phyloP scores from a whole-genome alignment of 2,329 filamentous ascomycete species.

The Clonostachys sp. region DNA sequence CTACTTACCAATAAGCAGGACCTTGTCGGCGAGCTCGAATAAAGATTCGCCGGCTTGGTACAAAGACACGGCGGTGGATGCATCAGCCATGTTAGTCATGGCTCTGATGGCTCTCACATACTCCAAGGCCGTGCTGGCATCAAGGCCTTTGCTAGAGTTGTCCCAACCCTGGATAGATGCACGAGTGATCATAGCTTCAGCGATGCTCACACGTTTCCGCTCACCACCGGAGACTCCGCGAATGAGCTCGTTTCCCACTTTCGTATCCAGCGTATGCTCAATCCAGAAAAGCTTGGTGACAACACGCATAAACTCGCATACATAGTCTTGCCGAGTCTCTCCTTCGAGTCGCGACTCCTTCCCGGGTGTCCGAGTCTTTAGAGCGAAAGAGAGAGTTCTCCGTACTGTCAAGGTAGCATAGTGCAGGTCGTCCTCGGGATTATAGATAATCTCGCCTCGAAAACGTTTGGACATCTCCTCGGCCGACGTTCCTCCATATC shows the following conservation, averaged over 20 bases:
- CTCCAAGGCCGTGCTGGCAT: slow-evolving; percentile 69
- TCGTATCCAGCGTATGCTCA: slow-evolving; percentile 63
- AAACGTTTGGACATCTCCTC: slow-evolving; percentile 45
- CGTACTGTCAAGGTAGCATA: slow-evolving; percentile 66
- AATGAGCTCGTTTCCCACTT: slow-evolving; percentile 66
- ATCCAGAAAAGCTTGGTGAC: slow-evolving; percentile 71
- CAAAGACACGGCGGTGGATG: slow-evolving; percentile 66
- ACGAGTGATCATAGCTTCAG: slow-evolving; percentile 57
- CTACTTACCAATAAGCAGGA: slow-evolving; percentile 62
- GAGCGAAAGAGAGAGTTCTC: slow-evolving; percentile 62
- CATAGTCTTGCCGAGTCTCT: slow-evolving; percentile 51
- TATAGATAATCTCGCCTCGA: slow-evolving; percentile 60
- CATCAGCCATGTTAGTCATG: slow-evolving; percentile 66
- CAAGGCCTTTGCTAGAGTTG: slow-evolving; percentile 67
- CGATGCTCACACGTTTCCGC: slow-evolving; percentile 71
- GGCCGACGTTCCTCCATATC: slow-evolving; percentile 48
- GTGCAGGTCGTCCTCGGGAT: slow-evolving; percentile 66
- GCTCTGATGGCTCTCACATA: slow-evolving; percentile 61
- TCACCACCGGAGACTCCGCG: slow-evolving; percentile 60
- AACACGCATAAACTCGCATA: slow-evolving; percentile 49
- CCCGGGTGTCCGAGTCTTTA: slow-evolving; percentile 57
- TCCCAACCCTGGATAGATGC: slow-evolving; percentile 69
- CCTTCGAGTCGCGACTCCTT: slow-evolving; percentile 46
- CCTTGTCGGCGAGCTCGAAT: slow-evolving; percentile 69
- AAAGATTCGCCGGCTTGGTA: slow-evolving; percentile 67